Evolutionary conservation across 495 filamentous ascomycete species (phyloP), one percentile per base, ranked within the genome.

Genomic region (Rostrohypoxylon terebratum): DNA sequence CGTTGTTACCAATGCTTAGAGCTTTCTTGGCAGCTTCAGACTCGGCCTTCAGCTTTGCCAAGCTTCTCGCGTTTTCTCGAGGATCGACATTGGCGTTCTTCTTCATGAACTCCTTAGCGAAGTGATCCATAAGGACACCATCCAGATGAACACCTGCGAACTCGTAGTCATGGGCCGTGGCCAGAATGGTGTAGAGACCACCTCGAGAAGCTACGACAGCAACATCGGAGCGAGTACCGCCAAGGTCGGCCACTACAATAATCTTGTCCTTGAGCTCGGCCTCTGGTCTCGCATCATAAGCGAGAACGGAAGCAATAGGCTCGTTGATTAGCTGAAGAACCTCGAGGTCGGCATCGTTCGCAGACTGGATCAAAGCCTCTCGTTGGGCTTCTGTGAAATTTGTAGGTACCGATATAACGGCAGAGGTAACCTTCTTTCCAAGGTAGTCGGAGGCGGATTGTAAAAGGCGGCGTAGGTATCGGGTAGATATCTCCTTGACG

Each of bases 61-160:
- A 82, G 72, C 91, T 90, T 71, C 91, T 90, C 10, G 88, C 86
- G 73, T 93, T 91, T 77, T 91, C 87, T 66, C 96, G 87, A 23
- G 96, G 96, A 78, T 99, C 96, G 53, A 86, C 87, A 80, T 94
- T 93, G 80, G 95, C 83, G 84, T 96, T 94, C 73, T 81, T 80
- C 88, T 98, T 98, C 71, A 95, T 85, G 83, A 99, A 99, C 80
- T 98, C 96, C 87, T 99, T 98, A 65, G 96, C 91, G 75, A 98
- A 98, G 85, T 97, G 90, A 79, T 98, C 94, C 73, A 97, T 91
- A 51, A 99, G 86, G 38, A 96, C 90, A 76, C 94, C 87, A 82
- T 99, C 96, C 36, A 99, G 83, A 50, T 92, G 88, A 23, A 87
- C 81, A 73, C 96, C 96, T 54, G 90, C 88, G 65, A 93, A 91